Percentiles rank a stretch among this genome's conserved stretches.
These are phyloP conservation scores for Elaeis guineensis DNA, from an alignment of 176 grass and related monocot species.

Conservation along the genomic window DNA sequence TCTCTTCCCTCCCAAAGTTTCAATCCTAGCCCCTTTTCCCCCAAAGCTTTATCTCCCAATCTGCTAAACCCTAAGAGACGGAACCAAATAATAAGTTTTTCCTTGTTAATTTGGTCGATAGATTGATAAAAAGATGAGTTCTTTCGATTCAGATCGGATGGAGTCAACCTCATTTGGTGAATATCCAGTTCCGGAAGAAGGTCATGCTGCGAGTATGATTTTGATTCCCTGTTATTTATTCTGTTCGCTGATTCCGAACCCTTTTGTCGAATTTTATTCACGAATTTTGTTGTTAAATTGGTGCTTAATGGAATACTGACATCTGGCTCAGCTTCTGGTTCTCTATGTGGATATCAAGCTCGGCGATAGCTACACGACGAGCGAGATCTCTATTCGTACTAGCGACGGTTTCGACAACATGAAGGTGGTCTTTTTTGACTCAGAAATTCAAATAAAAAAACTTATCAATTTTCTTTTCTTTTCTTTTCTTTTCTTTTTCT, in stretches of 20 bases:
- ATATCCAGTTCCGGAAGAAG: slow-evolving; percentile 92
- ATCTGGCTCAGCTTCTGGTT: slow-evolving; percentile 46
- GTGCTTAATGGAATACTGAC: slow-evolving; percentile 3
- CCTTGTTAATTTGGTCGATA: no score
- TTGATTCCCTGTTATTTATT: not conserved
- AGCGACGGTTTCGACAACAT: slow-evolving; percentile 92
- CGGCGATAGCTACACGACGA: slow-evolving; percentile 81
- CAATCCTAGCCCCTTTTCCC: no score
- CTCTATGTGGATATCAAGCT: slow-evolving; percentile 88
- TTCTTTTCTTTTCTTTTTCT: not conserved
- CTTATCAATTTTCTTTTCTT: not conserved
- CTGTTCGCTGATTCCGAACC: not conserved
- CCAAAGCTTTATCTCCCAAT: no score
- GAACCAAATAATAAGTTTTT: no score
- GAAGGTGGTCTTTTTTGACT: slow-evolving; percentile 28
- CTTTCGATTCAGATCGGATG: slow-evolving; percentile 48
- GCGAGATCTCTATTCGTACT: slow-evolving; percentile 80
- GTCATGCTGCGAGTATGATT: slow-evolving; percentile 65
- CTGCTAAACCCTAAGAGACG: no score
- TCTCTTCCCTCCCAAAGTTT: not conserved
- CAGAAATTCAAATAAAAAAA: no score
- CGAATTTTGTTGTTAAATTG: not conserved
- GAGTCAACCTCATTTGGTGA: slow-evolving; percentile 86
- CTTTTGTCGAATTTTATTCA: not conserved
- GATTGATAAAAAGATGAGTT: no score